These are phyloP conservation scores for Emmonsiellopsis sp. DNA, from an alignment of 2,329 filamentous ascomycete species.

Conservation along the genomic window DNA sequence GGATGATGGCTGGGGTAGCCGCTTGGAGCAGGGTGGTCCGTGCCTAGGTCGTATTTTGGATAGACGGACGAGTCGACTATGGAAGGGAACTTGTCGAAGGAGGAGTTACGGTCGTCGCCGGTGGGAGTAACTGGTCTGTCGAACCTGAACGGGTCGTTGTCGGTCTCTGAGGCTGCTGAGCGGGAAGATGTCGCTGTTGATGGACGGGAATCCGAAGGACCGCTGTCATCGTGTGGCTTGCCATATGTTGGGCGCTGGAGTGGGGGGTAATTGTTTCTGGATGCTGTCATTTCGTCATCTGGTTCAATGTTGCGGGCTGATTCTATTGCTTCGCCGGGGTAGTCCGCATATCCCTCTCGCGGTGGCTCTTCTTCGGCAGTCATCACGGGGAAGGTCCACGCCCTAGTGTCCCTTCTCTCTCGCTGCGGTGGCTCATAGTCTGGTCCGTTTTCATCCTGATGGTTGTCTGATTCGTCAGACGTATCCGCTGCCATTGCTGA, in stretches of 20 bases:
- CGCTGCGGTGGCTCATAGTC: conserved; percentile 2
- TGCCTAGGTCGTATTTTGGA: conserved; percentile 34
- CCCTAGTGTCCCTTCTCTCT: conserved; percentile 36
- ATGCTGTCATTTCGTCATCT: conserved; percentile 11
- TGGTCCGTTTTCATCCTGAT: conserved; percentile 17
- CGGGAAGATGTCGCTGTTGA: conserved; percentile 28
- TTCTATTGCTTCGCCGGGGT: conserved; percentile 11
- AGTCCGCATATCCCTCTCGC: conserved; percentile 6
- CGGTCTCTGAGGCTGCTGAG: conserved; percentile 28
- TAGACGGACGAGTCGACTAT: conserved; percentile 38
- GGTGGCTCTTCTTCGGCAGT: conserved; percentile 14
- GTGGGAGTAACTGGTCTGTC: conserved; percentile 25
- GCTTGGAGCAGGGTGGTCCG: not conserved
- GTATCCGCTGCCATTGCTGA: conserved; percentile 19
- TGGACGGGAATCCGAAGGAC: conserved; percentile 28
- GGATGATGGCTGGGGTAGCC: not conserved
- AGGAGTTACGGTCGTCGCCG: conserved; percentile 4
- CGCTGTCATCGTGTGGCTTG: conserved; percentile 4
- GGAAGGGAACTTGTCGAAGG: conserved; percentile 35
- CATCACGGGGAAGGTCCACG: conserved; percentile 48
- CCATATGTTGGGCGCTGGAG: not conserved
- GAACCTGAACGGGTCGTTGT: conserved; percentile 36
- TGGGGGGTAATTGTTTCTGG: not conserved
- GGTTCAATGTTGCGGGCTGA: conserved; percentile 11
- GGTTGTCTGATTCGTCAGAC: no score